Percentiles rank a stretch among this genome's conserved stretches.
Evolutionary conservation across 2,329 filamentous ascomycete species (phyloP).

Genomic region (Raffaelea ambrosiae): DNA sequence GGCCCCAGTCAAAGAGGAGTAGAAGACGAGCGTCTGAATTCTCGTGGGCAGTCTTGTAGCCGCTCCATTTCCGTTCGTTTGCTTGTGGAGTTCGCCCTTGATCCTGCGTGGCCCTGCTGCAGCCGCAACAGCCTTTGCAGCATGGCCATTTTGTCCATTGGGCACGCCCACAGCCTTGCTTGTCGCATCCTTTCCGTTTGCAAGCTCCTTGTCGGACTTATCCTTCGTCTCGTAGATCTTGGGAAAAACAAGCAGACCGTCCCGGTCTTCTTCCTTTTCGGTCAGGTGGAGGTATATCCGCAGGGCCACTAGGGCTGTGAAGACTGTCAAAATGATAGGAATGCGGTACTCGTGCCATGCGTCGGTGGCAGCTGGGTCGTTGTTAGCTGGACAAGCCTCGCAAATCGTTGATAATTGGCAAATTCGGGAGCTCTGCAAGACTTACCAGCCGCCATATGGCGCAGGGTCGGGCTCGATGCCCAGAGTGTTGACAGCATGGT

Average conservation of each 20-base stretch:
- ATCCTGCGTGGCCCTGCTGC: slow-evolving; percentile 35
- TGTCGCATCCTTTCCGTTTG: not conserved
- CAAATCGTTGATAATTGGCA: no score
- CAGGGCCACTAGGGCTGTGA: slow-evolving; percentile 28
- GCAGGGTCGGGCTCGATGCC: slow-evolving; percentile 4
- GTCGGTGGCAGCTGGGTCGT: slow-evolving; percentile 23
- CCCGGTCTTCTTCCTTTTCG: slow-evolving; percentile 15
- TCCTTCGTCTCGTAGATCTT: slow-evolving; percentile 20
- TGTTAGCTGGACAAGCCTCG: no score
- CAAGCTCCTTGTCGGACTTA: slow-evolving; percentile 4
- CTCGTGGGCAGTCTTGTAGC: slow-evolving; percentile 19
- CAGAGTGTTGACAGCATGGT: slow-evolving; percentile 8
- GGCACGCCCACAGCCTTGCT: not conserved
- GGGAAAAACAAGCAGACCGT: slow-evolving; percentile 28
- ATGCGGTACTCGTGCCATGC: slow-evolving; percentile 39
- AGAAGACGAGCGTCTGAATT: slow-evolving; percentile 75
- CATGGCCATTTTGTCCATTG: not conserved
- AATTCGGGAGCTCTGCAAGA: no score
- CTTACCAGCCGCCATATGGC: not conserved
- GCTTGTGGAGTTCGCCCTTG: slow-evolving; percentile 27
- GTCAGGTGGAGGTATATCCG: slow-evolving; percentile 34
- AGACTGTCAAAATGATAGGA: slow-evolving; percentile 30
- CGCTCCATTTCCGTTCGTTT: slow-evolving; percentile 20
- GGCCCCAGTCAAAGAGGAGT: slow-evolving; percentile 76
- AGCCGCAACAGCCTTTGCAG: slow-evolving; percentile 6